These are phyloP conservation scores for Grammothele lineata DNA, from an alignment of 768 basidiomycete species.

Conservation along the genomic window DNA sequence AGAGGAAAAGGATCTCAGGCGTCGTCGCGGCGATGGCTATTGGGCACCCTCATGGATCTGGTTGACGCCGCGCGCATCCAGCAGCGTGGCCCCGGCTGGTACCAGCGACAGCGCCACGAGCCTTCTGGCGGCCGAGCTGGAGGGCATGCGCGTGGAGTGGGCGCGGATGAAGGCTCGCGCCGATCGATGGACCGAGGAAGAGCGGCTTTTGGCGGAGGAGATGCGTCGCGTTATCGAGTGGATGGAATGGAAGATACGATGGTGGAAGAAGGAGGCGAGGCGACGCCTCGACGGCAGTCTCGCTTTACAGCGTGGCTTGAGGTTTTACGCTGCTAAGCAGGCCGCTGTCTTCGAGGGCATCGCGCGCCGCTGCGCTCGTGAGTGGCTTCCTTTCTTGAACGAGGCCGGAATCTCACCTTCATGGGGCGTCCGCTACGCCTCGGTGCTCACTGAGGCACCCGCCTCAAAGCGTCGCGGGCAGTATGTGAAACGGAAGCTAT, in stretches of 20 bases:
- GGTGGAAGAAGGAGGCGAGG: conserved; percentile 11
- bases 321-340: background rate
- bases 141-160: conserved; percentile 7
- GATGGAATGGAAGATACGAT: conserved; percentile 16
- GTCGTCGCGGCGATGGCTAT: conserved; percentile 10
- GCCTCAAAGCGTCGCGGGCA: too few species aligned
- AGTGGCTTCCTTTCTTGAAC: background rate
- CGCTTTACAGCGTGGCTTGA: background rate
- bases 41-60: conserved; percentile 13
- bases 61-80: background rate
- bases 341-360: background rate
- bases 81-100: background rate
- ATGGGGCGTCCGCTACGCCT: too few species aligned
- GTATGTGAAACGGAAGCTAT: too few species aligned
- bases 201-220: conserved; percentile 31
- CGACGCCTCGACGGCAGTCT: background rate
- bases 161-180: conserved; percentile 25
- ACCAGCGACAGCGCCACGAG: background rate
- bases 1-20: background rate
- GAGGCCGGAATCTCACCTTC: too few species aligned
- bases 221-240: conserved; percentile 26
- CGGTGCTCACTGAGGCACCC: too few species aligned
- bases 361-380: background rate
- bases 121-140: background rate
- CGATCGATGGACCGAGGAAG: conserved; percentile 33